Base-by-base conservation (phyloP, 306 rosid species). In the Comarum palustre region DNA sequence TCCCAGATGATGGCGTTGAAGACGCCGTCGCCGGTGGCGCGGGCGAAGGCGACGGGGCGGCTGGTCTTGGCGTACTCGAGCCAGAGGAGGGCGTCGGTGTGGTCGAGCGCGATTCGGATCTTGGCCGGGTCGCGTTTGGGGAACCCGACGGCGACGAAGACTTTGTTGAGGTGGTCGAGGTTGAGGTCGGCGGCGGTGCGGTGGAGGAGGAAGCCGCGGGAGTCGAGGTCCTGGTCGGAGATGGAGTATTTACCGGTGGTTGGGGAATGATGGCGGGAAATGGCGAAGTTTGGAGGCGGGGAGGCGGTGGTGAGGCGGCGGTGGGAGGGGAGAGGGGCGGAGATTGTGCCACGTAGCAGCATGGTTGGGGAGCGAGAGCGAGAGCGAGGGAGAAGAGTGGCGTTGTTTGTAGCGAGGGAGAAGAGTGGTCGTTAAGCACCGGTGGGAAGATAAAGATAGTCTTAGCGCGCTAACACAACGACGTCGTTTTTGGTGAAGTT, bases 1-100 rank as follows among this genome's bases (percentile, higher is more conserved):
- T 91, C 97, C 94, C 97, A 91, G 27, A 93, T 89, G 24, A 93
- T 93, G 14, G 97, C 96, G 66, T 91, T 91, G 90, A 93, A 91
- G 2, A 93, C 97, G 0, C 97, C 96, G 73, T 93, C 98, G 3
- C 98, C 98, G 1, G 94, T 93, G 5, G 98, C 98, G 20, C 94
- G 77, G 7, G 97, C 94, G 50, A 90, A 93, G 52, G 98, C 98
- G 79, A 93, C 96, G 12, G 92, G 90, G 50, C 73, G 67, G 68
- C 54, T 73, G 57, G 91, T 74, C 74, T 82, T 89, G 66, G 50
- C 34, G 79, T 87, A 72, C 87, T 93, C 88, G 73, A 93, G 75
- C 98, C 97, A 90, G 38, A 87, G 79, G 75, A 91, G 31, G 29
- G 96, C 76, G 71, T 87, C 90, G 2, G 96, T 89, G 82, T 93